These are phyloP conservation scores for Albugo candida DNA, from an alignment of 352 stramenopile genomes.

Conservation along the genomic window DNA sequence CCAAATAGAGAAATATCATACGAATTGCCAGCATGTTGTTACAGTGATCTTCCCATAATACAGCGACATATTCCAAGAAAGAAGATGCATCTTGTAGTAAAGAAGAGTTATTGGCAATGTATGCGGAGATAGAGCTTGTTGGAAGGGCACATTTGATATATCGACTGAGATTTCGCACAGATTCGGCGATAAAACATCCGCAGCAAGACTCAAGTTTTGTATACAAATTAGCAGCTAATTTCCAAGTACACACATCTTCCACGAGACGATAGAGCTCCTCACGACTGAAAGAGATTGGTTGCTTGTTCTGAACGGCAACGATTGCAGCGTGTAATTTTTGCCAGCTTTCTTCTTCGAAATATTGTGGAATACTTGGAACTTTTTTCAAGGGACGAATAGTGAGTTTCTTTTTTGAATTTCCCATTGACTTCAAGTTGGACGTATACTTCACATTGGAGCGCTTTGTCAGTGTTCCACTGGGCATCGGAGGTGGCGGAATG, in stretches of 20 bases:
- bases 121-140: too few species aligned
- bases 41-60: slow-evolving; percentile 81
- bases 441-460: background rate
- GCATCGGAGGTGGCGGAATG: too few species aligned
- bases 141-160: slow-evolving; percentile 17
- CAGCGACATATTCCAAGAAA: slow-evolving; percentile 62
- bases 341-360: slow-evolving; percentile 69
- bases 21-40: slow-evolving; percentile 84
- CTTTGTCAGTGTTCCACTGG: too few species aligned
- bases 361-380: slow-evolving; percentile 42
- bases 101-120: too few species aligned
- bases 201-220: too few species aligned
- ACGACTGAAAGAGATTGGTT: slow-evolving; percentile 36
- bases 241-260: slow-evolving; percentile 86
- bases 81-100: slow-evolving; percentile 44
- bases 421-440: background rate
- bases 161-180: slow-evolving; percentile 11
- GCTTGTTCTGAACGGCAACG: slow-evolving; percentile 38
- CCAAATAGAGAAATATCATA: slow-evolving; percentile 87
- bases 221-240: slow-evolving; percentile 36
- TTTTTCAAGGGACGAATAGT: slow-evolving; percentile 74
- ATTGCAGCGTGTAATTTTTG: slow-evolving; percentile 43
- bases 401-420: slow-evolving; percentile 51
- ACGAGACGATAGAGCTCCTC: slow-evolving; percentile 74
- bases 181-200: too few species aligned